A percentile compares a stretch with the other conserved stretches of the same genome.
phyloP scores from a whole-genome alignment of 192 early-diverging fungal genomes.

The Borealophlyctis nickersoniae region DNA sequence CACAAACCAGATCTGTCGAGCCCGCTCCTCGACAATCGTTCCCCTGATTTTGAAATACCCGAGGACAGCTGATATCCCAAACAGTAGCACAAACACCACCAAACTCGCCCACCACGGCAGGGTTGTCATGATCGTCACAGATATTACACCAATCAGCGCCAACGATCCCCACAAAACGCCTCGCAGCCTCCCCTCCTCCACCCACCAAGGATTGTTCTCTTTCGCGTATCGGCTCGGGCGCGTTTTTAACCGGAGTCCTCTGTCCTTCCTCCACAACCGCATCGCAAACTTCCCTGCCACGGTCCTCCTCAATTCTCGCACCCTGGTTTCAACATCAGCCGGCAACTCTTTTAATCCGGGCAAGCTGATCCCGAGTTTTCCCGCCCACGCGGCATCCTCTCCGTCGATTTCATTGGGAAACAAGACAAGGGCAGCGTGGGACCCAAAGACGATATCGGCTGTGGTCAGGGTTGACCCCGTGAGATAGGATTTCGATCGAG shows the following conservation, averaged over 20 bases:
- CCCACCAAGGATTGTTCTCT: conserved; percentile 35
- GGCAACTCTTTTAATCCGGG: conserved; percentile 34
- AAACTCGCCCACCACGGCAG: neutral
- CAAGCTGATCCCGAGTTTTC: conserved; percentile 10
- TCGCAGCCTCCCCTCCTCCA: conserved; percentile 2
- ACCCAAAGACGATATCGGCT: conserved; percentile 45
- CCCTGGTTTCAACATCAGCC: conserved; percentile 2
- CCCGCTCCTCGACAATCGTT: conserved; percentile 10
- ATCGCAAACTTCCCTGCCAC: conserved; percentile 39
- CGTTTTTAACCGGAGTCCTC: conserved; percentile 6
- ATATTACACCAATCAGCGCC: neutral
- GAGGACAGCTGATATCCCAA: neutral
- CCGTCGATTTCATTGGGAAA: conserved; percentile 36
- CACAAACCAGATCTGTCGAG: conserved; percentile 17
- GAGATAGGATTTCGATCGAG: conserved; percentile 15
- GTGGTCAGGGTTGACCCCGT: conserved; percentile 31
- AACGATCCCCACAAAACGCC: conserved; percentile 8
- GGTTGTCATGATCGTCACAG: neutral
- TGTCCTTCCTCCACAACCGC: conserved; percentile 37
- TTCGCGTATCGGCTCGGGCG: conserved; percentile 8
- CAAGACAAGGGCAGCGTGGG: conserved; percentile 36
- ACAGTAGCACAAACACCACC: neutral
- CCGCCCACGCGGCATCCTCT: conserved; percentile 20
- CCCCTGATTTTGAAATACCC: neutral
- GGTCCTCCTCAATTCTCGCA: conserved; percentile 20